Conservation (phyloP, 306 rosid species). For the Mimosa pudica region DNA sequence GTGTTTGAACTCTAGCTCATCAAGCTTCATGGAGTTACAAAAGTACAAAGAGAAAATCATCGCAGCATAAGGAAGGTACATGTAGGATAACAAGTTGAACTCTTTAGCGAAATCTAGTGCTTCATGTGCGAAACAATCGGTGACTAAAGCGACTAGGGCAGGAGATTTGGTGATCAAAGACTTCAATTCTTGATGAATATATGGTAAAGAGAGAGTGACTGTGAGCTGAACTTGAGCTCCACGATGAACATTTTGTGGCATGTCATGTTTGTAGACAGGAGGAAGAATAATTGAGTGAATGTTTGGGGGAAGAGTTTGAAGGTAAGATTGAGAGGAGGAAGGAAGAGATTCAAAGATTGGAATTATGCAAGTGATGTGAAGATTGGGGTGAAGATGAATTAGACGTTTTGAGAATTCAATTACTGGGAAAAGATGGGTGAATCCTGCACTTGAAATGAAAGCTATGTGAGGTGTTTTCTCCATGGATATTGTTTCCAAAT, state of each 20-base stretch:
- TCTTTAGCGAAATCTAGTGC: constrained; percentile 17
- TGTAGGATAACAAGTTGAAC: background rate
- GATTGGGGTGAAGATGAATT: background rate
- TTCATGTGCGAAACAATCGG: constrained; percentile 18
- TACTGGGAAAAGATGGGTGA: constrained; percentile 3
- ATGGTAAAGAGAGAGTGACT: background rate
- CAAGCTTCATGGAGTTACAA: constrained; percentile 18
- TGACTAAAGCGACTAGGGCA: background rate
- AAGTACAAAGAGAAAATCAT: background rate
- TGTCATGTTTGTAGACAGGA: background rate
- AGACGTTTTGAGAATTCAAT: constrained; percentile 9
- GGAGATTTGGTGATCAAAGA: background rate
- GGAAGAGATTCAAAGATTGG: background rate
- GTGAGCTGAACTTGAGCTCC: background rate
- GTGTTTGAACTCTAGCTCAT: background rate
- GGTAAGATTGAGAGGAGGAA: background rate
- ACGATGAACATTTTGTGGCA: background rate
- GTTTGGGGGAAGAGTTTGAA: constrained; percentile 1
- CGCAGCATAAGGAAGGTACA: constrained; percentile 15
- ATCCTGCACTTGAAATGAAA: background rate
- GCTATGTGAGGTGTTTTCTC: background rate
- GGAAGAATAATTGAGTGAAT: constrained; percentile 7
- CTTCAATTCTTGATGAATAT: background rate
- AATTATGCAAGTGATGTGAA: constrained; percentile 13
- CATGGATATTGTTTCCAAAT: background rate